Percentiles rank a stretch among this genome's conserved stretches.
phyloP scores from a whole-genome alignment of 306 rosid genomes.

The Pterocarpus santalinus region DNA sequence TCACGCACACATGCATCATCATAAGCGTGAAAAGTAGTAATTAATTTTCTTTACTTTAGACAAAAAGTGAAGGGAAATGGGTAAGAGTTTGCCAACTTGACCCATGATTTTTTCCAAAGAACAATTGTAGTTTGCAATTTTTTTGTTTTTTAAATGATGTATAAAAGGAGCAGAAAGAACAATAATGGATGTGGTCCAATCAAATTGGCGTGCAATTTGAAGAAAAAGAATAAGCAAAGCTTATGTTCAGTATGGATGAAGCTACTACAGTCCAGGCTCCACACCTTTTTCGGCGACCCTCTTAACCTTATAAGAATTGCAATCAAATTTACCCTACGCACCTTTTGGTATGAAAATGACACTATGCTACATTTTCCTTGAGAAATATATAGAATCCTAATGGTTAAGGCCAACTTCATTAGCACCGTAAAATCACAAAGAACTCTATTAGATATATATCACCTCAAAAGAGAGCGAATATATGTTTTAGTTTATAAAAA shows the following conservation, averaged over 20 bases:
- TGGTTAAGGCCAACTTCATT: neutral
- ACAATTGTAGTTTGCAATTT: neutral
- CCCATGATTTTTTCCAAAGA: neutral
- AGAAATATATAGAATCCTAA: neutral
- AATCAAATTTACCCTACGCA: slow-evolving; percentile 4
- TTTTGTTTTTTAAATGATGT: too few relatives aligned
- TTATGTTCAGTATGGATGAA: slow-evolving; percentile 35
- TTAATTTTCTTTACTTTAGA: neutral
- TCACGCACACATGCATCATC: too few relatives aligned
- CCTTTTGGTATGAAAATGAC: slow-evolving; percentile 13
- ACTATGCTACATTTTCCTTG: neutral
- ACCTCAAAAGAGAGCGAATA: neutral
- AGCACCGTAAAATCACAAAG: neutral
- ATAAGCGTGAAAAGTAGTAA: neutral
- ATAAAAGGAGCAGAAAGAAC: slow-evolving; percentile 1
- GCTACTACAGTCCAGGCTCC: slow-evolving; percentile 24
- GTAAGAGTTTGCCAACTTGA: neutral
- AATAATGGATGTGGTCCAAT: slow-evolving; percentile 48
- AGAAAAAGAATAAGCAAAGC: slow-evolving; percentile 54
- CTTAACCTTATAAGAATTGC: neutral
- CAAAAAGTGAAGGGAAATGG: neutral
- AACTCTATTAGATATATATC: neutral
- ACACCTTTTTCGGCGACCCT: neutral
- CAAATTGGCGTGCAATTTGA: slow-evolving; percentile 41
- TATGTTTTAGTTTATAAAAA: too few relatives aligned